phyloP scores from a whole-genome alignment of 768 basidiomycete genomes.

The Leucogyrophana mollusca region DNA sequence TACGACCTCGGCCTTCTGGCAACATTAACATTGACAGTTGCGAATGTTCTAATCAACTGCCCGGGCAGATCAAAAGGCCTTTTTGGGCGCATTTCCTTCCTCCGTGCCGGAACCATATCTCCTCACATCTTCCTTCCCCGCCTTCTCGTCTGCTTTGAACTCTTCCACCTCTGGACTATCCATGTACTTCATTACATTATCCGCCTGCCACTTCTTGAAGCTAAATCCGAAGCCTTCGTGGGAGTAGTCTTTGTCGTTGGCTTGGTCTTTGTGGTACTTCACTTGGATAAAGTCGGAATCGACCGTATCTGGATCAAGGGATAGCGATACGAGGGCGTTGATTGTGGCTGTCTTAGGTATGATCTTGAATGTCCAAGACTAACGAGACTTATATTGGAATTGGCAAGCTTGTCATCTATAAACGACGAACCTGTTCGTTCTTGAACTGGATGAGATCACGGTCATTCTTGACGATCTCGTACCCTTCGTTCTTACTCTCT shows the following conservation, averaged over 20 bases:
- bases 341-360: slow-evolving; percentile 38
- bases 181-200: slow-evolving; percentile 21
- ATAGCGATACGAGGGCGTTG: slow-evolving; percentile 39
- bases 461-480: slow-evolving; percentile 35
- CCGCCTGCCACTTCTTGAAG: slow-evolving; percentile 42
- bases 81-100: background rate
- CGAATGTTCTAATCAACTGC: too few species aligned
- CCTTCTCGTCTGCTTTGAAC: slow-evolving; percentile 15
- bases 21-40: too few species aligned
- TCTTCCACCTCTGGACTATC: slow-evolving; percentile 17
- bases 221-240: slow-evolving; percentile 39
- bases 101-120: background rate
- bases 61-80: too few species aligned
- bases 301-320: slow-evolving; percentile 37
- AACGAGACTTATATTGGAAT: background rate
- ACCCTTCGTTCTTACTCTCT: slow-evolving; percentile 32
- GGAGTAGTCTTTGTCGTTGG: slow-evolving; percentile 42
- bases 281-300: slow-evolving; percentile 40
- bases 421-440: slow-evolving; percentile 35
- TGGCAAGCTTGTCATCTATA: background rate
- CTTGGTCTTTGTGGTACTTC: slow-evolving; percentile 39
- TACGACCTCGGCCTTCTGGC: too few species aligned
- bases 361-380: slow-evolving; percentile 40
- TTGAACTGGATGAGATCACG: slow-evolving; percentile 40
- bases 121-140: background rate